Conservation (phyloP, 441 rosid species). For the Croton laevigatus region DNA sequence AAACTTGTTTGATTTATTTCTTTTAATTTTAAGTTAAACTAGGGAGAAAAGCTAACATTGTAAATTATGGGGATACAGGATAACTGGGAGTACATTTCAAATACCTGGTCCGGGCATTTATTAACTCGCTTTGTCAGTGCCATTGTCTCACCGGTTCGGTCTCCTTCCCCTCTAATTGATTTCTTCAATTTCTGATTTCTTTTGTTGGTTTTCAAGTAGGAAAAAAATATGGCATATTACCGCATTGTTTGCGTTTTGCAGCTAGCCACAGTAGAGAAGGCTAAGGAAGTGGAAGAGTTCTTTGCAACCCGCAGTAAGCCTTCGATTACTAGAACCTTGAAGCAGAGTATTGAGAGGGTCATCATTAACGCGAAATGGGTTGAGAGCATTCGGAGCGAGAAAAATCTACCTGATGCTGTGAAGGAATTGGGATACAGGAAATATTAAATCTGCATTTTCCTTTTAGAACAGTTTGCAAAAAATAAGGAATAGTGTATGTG, state of each 20-base stretch:
- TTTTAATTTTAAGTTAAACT: neutral
- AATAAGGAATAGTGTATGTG: neutral
- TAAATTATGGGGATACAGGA: slow-evolving; percentile 36
- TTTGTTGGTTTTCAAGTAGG: neutral
- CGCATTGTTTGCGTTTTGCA: slow-evolving; percentile 20
- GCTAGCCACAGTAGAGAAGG: slow-evolving; percentile 85
- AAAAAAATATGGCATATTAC: neutral
- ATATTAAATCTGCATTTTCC: slow-evolving; percentile 23
- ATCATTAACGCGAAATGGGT: slow-evolving; percentile 82
- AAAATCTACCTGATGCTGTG: slow-evolving; percentile 43
- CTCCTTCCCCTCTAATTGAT: neutral
- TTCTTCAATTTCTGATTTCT: neutral
- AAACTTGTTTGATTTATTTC: neutral
- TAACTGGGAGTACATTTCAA: slow-evolving; percentile 70
- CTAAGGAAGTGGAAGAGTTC: slow-evolving; percentile 79
- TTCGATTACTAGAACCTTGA: slow-evolving; percentile 79
- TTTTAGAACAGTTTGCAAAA: neutral
- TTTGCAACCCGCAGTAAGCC: slow-evolving; percentile 58
- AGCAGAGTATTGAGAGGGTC: slow-evolving; percentile 86
- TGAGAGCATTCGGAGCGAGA: slow-evolving; percentile 59
- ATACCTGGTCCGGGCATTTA: slow-evolving; percentile 75
- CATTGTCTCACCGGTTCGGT: slow-evolving; percentile 75
- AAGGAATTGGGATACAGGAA: slow-evolving; percentile 52
- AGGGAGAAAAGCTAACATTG: neutral
- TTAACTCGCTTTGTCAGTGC: slow-evolving; percentile 65